A percentile compares a stretch with the other conserved stretches of the same genome.
phyloP scores from a whole-genome alignment of 495 filamentous ascomycete species.

The Extremus antarcticus region DNA sequence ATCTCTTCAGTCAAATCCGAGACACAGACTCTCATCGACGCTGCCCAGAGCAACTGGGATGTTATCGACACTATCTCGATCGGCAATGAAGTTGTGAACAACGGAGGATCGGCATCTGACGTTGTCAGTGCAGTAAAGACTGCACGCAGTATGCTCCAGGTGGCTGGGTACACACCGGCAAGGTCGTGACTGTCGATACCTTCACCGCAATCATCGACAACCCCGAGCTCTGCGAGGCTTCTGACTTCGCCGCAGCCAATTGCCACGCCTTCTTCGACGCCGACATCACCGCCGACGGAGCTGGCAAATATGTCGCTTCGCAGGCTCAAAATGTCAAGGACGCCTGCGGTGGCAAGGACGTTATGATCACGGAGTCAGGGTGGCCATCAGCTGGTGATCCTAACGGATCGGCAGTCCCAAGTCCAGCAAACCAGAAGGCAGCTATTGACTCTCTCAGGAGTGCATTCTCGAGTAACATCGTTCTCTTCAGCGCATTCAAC shows the following conservation, averaged over 20 bases:
- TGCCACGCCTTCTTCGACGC: slow-evolving; percentile 76
- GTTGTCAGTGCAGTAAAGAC: slow-evolving; percentile 44
- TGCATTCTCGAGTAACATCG: slow-evolving; percentile 42
- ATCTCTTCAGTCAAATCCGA: slow-evolving; percentile 45
- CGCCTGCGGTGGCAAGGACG: slow-evolving; percentile 44
- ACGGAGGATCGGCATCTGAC: slow-evolving; percentile 29
- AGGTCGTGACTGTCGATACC: slow-evolving; percentile 71
- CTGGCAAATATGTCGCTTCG: slow-evolving; percentile 52
- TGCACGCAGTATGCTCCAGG: slow-evolving; percentile 47
- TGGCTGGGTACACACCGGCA: slow-evolving; percentile 57
- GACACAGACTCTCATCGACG: slow-evolving; percentile 43
- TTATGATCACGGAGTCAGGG: slow-evolving; percentile 66
- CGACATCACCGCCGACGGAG: slow-evolving; percentile 40
- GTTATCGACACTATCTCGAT: slow-evolving; percentile 59
- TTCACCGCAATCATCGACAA: slow-evolving; percentile 51
- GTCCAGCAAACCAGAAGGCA: slow-evolving; percentile 45
- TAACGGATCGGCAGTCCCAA: slow-evolving; percentile 56
- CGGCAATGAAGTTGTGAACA: slow-evolving; percentile 74
- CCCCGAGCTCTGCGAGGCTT: slow-evolving; percentile 57
- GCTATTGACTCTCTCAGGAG: slow-evolving; percentile 54
- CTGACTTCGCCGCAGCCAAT: slow-evolving; percentile 73
- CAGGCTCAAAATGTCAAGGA: slow-evolving; percentile 43
- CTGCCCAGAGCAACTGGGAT: slow-evolving; percentile 48
- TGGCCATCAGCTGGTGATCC: slow-evolving; percentile 61
- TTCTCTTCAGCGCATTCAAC: slow-evolving; percentile 68